A percentile compares a stretch with the other conserved stretches of the same genome.
These are phyloP conservation scores for Lepidium sativum DNA, from an alignment of 345 rosid genomes.

Conservation along the genomic window DNA sequence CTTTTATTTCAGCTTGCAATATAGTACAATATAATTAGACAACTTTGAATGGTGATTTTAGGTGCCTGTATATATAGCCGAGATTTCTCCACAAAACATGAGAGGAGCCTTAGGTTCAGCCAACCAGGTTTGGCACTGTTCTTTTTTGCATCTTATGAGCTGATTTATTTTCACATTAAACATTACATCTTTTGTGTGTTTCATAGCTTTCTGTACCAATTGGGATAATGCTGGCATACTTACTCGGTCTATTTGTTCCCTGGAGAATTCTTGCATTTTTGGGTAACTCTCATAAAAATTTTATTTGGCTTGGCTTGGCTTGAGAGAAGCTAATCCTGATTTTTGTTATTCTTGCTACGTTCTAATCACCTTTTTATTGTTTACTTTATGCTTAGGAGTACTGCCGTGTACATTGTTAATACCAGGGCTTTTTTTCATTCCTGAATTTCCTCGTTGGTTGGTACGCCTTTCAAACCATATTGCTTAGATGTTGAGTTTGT, in stretches of 20 bases:
- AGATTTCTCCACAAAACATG: constrained; percentile 84
- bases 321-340: too few species aligned
- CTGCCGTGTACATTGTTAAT: constrained; percentile 80
- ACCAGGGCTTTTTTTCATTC: constrained; percentile 91
- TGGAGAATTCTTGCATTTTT: constrained; percentile 95
- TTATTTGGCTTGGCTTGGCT: background rate
- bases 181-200: constrained; percentile 7
- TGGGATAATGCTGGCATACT: constrained; percentile 93
- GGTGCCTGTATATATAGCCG: constrained; percentile 89
- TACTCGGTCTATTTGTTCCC: constrained; percentile 72
- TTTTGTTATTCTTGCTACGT: too few species aligned
- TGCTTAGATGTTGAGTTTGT: too few species aligned
- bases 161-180: background rate
- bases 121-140: constrained; percentile 70
- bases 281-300: constrained; percentile 41
- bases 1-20: too few species aligned
- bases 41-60: too few species aligned
- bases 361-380: background rate
- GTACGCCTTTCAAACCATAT: too few species aligned
- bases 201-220: constrained; percentile 85
- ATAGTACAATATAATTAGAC: too few species aligned
- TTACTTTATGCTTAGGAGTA: constrained; percentile 54
- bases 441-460: constrained; percentile 99
- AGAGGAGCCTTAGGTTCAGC: constrained; percentile 78
- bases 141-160: background rate